Conservation (phyloP, 176 grass and related monocot species). For the Avena atlantica region DNA sequence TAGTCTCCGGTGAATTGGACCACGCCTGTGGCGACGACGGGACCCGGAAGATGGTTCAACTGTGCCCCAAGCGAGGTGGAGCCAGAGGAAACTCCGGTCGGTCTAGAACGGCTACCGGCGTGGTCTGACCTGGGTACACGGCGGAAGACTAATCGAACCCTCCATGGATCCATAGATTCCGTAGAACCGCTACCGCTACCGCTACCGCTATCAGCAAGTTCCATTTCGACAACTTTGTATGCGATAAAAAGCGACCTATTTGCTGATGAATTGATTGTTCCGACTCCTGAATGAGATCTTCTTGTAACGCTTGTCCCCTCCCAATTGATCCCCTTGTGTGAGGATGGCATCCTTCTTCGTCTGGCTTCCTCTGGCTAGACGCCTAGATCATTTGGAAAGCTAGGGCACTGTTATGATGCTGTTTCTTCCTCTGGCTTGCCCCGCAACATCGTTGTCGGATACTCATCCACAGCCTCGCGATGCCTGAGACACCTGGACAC, state of each 20-base stretch:
- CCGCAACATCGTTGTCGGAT: neutral
- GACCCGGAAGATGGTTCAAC: neutral
- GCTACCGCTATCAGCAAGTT: neutral
- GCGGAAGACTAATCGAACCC: neutral
- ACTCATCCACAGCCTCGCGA: neutral
- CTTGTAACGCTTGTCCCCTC: neutral
- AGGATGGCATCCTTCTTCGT: neutral
- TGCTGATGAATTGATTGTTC: neutral
- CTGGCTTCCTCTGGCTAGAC: no score
- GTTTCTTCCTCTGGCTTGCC: neutral
- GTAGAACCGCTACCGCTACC: neutral
- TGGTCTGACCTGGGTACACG: neutral
- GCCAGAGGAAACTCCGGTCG: slow-evolving; percentile 67
- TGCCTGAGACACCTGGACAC: neutral
- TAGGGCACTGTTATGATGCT: neutral
- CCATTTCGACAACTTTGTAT: neutral
- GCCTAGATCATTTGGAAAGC: neutral
- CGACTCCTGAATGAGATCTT: neutral
- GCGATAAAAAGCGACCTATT: neutral
- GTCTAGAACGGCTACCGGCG: slow-evolving; percentile 52
- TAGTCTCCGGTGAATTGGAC: neutral
- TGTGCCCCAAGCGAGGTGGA: slow-evolving; percentile 29
- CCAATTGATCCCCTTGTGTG: neutral
- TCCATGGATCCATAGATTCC: neutral
- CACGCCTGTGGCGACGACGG: neutral